Percentiles rank a stretch among this genome's conserved stretches.
Evolutionary conservation across 257 asterid genomes (phyloP).

Genomic region (Fraxinus anomala): DNA sequence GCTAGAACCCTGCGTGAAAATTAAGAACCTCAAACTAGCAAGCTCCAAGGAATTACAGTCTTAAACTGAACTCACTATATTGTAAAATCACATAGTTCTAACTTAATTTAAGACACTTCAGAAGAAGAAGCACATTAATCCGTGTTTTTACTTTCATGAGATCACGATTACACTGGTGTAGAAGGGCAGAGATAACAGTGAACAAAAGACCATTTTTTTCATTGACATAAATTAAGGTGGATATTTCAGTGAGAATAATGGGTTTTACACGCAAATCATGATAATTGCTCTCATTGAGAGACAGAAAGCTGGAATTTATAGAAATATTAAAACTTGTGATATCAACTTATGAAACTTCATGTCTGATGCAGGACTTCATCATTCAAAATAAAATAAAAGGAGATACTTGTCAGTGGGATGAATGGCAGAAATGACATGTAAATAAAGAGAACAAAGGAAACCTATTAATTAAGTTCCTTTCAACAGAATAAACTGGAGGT

Average conservation of each 20-base stretch:
- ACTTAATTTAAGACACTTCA: neutral
- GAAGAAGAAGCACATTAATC: neutral
- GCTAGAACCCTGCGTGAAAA: conserved; percentile 78
- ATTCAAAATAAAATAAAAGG: neutral
- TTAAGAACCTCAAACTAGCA: conserved; percentile 23
- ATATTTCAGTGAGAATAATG: neutral
- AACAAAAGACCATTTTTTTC: neutral
- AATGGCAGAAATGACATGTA: conserved; percentile 2
- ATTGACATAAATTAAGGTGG: neutral
- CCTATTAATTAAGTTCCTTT: conserved; percentile 18
- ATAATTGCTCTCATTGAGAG: neutral
- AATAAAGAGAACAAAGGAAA: conserved; percentile 3
- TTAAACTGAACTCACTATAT: conserved; percentile 15
- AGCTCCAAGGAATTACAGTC: conserved; percentile 8
- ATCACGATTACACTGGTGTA: conserved; percentile 10
- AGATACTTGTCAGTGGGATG: neutral
- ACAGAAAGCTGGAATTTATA: neutral
- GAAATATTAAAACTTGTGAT: neutral
- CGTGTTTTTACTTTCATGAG: conserved; percentile 8
- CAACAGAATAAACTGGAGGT: conserved; percentile 24
- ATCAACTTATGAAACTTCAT: neutral
- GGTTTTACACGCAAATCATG: neutral
- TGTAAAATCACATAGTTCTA: conserved; percentile 4
- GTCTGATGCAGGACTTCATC: neutral
- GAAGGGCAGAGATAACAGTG: conserved; percentile 2